A percentile compares a stretch with the other conserved stretches of the same genome.
phyloP scores from a whole-genome alignment of 2,329 filamentous ascomycete species.

The Hypomyces rosellus region DNA sequence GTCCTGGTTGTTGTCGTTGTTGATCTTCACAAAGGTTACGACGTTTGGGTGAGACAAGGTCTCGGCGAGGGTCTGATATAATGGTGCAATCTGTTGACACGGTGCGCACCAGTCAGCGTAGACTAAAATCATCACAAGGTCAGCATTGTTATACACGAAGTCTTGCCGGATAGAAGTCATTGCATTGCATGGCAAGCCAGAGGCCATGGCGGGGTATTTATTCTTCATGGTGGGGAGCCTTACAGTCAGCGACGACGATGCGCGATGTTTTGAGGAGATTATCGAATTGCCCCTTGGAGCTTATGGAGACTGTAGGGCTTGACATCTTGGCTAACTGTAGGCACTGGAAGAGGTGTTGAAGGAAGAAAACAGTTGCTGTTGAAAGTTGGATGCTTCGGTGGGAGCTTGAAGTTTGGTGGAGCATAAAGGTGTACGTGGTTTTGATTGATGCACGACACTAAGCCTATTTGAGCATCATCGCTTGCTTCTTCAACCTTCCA shows the following conservation, averaged over 20 bases:
- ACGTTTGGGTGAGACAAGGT: conserved; percentile 64
- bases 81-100: conserved; percentile 75
- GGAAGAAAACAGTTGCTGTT: background rate
- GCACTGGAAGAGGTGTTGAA: background rate
- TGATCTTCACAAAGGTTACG: conserved; percentile 82
- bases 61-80: conserved; percentile 70
- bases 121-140: conserved; percentile 47
- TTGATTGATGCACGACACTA: background rate
- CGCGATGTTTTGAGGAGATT: conserved; percentile 62
- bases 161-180: background rate
- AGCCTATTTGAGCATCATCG: conserved; percentile 2
- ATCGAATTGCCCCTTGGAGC: conserved; percentile 57
- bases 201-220: conserved; percentile 14
- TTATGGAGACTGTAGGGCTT: conserved; percentile 24
- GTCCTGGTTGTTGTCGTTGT: conserved; percentile 70
- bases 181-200: background rate
- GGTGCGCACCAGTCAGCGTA: conserved; percentile 82
- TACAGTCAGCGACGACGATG: conserved; percentile 85
- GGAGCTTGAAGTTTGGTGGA: background rate
- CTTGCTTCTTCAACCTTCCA: background rate
- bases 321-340: conserved; percentile 19
- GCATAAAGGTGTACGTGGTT: background rate
- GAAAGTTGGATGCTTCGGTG: background rate
- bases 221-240: conserved; percentile 29
- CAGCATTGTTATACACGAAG: conserved; percentile 7